Evolutionary conservation across 495 filamentous ascomycete genomes (phyloP), one percentile per base, ranked within the genome.

Genomic region (Daldinia bambusicola): DNA sequence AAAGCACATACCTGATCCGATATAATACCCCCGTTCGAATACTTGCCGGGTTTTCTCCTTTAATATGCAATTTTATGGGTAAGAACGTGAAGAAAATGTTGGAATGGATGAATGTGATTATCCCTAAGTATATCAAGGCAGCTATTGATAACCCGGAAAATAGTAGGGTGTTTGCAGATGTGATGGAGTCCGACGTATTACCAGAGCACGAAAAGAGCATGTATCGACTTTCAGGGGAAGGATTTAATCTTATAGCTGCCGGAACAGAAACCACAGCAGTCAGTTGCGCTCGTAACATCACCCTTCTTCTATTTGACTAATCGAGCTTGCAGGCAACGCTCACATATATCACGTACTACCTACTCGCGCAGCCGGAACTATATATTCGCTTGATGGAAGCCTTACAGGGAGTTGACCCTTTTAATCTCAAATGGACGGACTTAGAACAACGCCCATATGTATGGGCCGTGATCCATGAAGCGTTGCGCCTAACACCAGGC

Each of bases 381-480:
- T 74, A 80, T 31, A 16, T 40, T 7, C 66, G 74, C 18, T 70
- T 82, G 13, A 76, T 73, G 58, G 45, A 69, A 3, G 80, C 80
- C 18, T 55, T 82, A 3, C 14, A 43, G 18, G 61, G 65, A 0
- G 64, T 70, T 6, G 58, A 80, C 34, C 57, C 77, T 55, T 9
- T 57, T 1, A 18, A 73, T 9, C 40, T 66, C 3, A 58, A 74
- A 13, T 76, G 76, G 72, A 48, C 65, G 0, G 64, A 70, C 9
- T 71, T 84, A 6, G 76, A 81, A 53, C 69, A 83, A 61, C 80
- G 84, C 0, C 83, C 85, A 1, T 87, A 85, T 65, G 68, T 84
- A n/a, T 77, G 74, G 41, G 84, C 77, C 0, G 74, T 82, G 8
- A 74, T 85, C 10, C 74, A 81, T 52, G 83, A 85, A 66, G 78